These are phyloP conservation scores for Pichia cephalocereana DNA, from an alignment of 805 yeast species.

Conservation along the genomic window DNA sequence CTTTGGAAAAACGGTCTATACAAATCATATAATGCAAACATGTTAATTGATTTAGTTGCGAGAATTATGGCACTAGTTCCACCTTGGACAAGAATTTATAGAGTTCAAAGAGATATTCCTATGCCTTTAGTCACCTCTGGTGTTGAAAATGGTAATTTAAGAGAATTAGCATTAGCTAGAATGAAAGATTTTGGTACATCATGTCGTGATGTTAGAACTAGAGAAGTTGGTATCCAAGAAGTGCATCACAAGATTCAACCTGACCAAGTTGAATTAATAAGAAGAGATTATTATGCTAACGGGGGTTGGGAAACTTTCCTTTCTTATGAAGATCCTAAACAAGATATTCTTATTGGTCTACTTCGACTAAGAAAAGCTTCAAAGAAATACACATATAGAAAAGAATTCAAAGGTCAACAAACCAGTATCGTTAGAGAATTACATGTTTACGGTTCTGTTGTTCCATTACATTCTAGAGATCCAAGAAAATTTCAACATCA, in stretches of 20 bases:
- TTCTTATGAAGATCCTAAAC: slow-evolving; percentile 93
- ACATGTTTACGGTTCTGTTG: slow-evolving; percentile 96
- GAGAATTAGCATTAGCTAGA: slow-evolving; percentile 92
- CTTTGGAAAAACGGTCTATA: slow-evolving; percentile 95
- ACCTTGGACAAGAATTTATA: slow-evolving; percentile 97
- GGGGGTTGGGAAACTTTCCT: slow-evolving; percentile 99
- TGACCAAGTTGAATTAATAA: slow-evolving; percentile 89
- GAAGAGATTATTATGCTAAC: slow-evolving; percentile 94
- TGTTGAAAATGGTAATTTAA: slow-evolving; percentile 92
- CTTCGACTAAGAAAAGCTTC: slow-evolving; percentile 82
- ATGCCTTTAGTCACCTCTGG: slow-evolving; percentile 98
- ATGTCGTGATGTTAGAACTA: slow-evolving; percentile 92
- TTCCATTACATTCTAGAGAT: slow-evolving; percentile 91
- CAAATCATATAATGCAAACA: slow-evolving; percentile 90
- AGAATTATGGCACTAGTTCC: slow-evolving; percentile 94
- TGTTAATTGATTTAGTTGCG: slow-evolving; percentile 88
- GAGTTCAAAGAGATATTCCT: slow-evolving; percentile 98
- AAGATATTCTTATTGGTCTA: slow-evolving; percentile 89
- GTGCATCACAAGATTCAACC: slow-evolving; percentile 96
- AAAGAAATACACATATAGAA: slow-evolving; percentile 81
- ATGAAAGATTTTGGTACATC: slow-evolving; percentile 97
- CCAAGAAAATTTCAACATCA: slow-evolving; percentile 98
- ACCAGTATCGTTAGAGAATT: slow-evolving; percentile 94
- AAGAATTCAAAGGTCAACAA: slow-evolving; percentile 74
- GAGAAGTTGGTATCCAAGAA: slow-evolving; percentile 98